phyloP scores from a whole-genome alignment of 1,284 basidiomycete species.

The Blastosporella zonata region DNA sequence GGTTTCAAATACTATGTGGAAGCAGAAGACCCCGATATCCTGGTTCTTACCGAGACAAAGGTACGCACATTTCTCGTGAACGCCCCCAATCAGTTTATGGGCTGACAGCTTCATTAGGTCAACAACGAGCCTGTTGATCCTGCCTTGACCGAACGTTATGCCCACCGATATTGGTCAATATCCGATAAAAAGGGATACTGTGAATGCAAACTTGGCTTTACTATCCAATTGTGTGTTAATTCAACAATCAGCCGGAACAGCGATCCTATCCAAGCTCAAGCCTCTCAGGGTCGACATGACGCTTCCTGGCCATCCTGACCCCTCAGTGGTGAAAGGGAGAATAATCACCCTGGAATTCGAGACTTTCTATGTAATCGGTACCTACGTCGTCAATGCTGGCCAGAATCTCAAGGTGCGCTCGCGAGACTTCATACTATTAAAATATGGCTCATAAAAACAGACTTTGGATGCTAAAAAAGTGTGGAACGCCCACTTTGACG shows the following conservation, averaged over 20 bases:
- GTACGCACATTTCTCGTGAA: constrained; percentile 29
- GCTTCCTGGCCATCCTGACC: constrained; percentile 72
- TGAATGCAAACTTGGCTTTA: constrained; percentile 30
- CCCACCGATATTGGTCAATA: constrained; percentile 74
- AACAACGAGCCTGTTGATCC: constrained; percentile 65
- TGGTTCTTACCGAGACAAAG: constrained; percentile 83
- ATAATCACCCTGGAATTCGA: constrained; percentile 81
- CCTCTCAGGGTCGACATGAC: constrained; percentile 65
- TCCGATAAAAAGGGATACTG: constrained; percentile 74
- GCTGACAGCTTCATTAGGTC: constrained; percentile 41
- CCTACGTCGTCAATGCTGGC: constrained; percentile 89
- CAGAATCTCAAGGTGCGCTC: constrained; percentile 64
- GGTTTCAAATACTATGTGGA: constrained; percentile 79
- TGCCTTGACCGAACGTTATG: constrained; percentile 53
- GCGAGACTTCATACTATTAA: not conserved
- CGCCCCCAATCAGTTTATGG: not conserved
- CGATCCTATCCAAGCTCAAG: constrained; percentile 76
- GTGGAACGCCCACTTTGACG: constrained; percentile 77
- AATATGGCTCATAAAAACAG: constrained; percentile 33
- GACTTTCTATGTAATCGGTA: constrained; percentile 70
- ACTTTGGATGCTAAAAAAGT: constrained; percentile 69
- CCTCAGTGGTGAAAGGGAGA: constrained; percentile 64
- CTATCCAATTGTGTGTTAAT: constrained; percentile 1
- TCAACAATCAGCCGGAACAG: constrained; percentile 64
- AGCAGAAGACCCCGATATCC: constrained; percentile 79